A percentile compares a stretch with the other conserved stretches of the same genome.
These are phyloP conservation scores for Aspergillus tamarii DNA, from an alignment of 2,329 filamentous ascomycete species.

Conservation along the genomic window DNA sequence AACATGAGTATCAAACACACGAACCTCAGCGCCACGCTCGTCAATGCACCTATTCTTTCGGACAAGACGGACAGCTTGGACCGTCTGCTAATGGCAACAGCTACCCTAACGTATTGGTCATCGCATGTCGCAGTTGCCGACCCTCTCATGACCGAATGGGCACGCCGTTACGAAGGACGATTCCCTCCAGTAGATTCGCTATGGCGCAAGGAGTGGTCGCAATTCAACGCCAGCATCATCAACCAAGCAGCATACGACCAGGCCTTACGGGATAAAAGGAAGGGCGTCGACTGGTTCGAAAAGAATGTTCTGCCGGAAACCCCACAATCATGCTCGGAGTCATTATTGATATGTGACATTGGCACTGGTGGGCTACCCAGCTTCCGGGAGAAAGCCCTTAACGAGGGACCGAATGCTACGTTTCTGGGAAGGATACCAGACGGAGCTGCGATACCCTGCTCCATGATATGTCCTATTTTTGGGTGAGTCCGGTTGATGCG, in stretches of 20 bases:
- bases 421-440: conserved; percentile 11
- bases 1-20: conserved; percentile 32
- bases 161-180: conserved; percentile 6
- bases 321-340: conserved; percentile 29
- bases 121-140: conserved; percentile 9
- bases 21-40: conserved; percentile 20
- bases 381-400: conserved; percentile 17
- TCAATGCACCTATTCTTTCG: conserved; percentile 11
- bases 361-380: conserved; percentile 27
- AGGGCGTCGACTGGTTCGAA: conserved; percentile 30
- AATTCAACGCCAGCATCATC: conserved; percentile 7
- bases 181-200: conserved; percentile 15
- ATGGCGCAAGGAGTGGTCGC: conserved; percentile 9
- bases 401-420: conserved; percentile 16
- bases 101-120: conserved; percentile 9
- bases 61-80: conserved; percentile 8
- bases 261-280: conserved; percentile 4
- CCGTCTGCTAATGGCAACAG: background rate
- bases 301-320: conserved; percentile 24
- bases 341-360: conserved; percentile 31
- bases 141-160: conserved; percentile 13
- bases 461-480: conserved; percentile 16
- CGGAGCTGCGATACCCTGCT: conserved; percentile 5
- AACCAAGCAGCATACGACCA: conserved; percentile 9
- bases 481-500: conserved; percentile 8